Conservation (phyloP, 441 rosid genomes). For the Pelargonium cotyledonis region DNA sequence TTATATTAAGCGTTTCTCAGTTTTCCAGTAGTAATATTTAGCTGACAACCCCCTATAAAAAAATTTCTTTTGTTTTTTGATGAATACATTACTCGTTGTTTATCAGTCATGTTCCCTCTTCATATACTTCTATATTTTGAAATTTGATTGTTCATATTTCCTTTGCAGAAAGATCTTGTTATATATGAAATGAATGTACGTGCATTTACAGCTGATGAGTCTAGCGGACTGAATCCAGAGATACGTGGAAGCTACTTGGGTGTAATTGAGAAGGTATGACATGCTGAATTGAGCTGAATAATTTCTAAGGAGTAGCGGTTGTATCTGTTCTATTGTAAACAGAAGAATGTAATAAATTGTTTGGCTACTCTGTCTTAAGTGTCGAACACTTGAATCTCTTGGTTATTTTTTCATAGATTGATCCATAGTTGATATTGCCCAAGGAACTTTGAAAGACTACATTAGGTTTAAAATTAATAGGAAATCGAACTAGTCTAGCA, state of each 20-base stretch:
- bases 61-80: no score
- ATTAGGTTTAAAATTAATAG: not conserved
- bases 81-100: not conserved
- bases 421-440: not conserved
- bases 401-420: not conserved
- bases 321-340: not conserved
- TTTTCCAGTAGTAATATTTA: not conserved
- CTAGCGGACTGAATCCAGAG: slow-evolving; percentile 67
- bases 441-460: not conserved
- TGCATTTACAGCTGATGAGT: slow-evolving; percentile 83
- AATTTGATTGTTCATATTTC: slow-evolving; percentile 3
- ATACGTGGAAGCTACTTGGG: slow-evolving; percentile 77
- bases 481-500: not conserved
- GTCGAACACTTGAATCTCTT: not conserved
- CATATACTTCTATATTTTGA: slow-evolving; percentile 13
- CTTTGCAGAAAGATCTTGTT: slow-evolving; percentile 82
- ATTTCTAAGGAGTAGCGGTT: slow-evolving; percentile 7
- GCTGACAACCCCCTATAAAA: not conserved
- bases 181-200: slow-evolving; percentile 95
- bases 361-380: not conserved
- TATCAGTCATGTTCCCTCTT: not conserved
- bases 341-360: not conserved
- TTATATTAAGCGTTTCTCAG: not conserved
- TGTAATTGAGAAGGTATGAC: slow-evolving; percentile 70
- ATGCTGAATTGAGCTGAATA: slow-evolving; percentile 11